phyloP scores from a whole-genome alignment of 2,329 filamentous ascomycete genomes.

The Cladophialophora chaetospira region DNA sequence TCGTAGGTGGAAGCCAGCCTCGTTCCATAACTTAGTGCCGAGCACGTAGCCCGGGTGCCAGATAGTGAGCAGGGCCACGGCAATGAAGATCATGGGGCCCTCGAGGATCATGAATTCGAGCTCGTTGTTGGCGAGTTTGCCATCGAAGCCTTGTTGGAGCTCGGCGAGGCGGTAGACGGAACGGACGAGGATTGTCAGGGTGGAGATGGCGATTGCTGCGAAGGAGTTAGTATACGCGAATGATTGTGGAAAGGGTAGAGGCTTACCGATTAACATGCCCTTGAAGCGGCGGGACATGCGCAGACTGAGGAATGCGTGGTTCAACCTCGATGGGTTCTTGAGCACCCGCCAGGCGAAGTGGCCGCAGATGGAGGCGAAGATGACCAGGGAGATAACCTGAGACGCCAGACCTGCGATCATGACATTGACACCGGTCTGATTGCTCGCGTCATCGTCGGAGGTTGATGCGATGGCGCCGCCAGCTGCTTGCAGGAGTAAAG shows the following conservation, averaged over 20 bases:
- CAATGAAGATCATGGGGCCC: conserved; percentile 53
- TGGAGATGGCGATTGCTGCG: conserved; percentile 39
- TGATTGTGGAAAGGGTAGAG: neutral
- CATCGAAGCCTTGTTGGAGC: conserved; percentile 49
- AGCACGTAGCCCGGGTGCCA: conserved; percentile 44
- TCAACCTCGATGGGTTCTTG: conserved; percentile 8
- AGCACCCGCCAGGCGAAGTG: conserved; percentile 15
- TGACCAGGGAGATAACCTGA: conserved; percentile 45
- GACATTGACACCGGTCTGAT: conserved; percentile 57
- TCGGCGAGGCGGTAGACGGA: conserved; percentile 53
- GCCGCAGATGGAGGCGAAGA: conserved; percentile 55
- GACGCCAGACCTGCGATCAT: conserved; percentile 64
- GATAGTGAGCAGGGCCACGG: conserved; percentile 44
- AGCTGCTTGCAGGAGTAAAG: conserved; percentile 61
- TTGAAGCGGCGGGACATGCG: conserved; percentile 1
- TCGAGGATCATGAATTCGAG: conserved; percentile 54
- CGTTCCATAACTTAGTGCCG: neutral
- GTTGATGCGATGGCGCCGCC: conserved; percentile 60
- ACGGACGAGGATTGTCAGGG: conserved; percentile 47
- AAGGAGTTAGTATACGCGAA: neutral
- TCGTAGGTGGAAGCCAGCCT: conserved; percentile 7
- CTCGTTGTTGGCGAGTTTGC: conserved; percentile 51
- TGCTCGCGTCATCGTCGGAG: conserved; percentile 41
- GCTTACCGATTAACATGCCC: conserved; percentile 6
- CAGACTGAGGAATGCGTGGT: neutral